Evolutionary conservation across 371 early-diverging fungal genomes (phyloP).

Genomic region (Massospora cicadina): DNA sequence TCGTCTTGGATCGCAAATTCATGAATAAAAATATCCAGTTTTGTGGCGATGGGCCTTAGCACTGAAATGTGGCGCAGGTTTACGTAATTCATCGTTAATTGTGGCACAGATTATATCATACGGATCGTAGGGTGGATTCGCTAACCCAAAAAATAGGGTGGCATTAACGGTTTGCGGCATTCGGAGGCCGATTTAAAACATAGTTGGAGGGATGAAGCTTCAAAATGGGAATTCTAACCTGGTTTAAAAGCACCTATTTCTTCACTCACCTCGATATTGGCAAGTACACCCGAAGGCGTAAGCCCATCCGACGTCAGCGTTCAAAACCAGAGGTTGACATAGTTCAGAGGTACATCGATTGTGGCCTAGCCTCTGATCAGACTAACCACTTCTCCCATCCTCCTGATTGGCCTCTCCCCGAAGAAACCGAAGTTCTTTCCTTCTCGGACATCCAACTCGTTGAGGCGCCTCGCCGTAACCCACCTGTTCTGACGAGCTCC

Average conservation of each 20-base stretch:
- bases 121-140: too few relatives aligned
- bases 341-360: background rate
- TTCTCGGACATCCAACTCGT: background rate
- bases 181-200: too few relatives aligned
- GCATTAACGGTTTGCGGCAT: too few relatives aligned
- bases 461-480: background rate
- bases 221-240: background rate
- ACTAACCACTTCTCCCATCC: background rate
- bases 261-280: background rate
- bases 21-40: too few relatives aligned
- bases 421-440: background rate
- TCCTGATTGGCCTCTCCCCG: background rate
- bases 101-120: too few relatives aligned
- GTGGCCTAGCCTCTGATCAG: background rate
- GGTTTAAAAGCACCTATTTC: background rate
- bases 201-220: too few relatives aligned
- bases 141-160: too few relatives aligned
- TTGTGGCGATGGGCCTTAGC: too few relatives aligned
- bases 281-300: background rate
- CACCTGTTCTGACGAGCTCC: background rate
- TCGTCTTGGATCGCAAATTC: too few relatives aligned
- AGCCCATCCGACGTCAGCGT: background rate
- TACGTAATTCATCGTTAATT: too few relatives aligned
- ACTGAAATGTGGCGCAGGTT: too few relatives aligned
- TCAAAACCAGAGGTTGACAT: background rate